Evolutionary conservation across 1,284 basidiomycete species (phyloP).

Genomic region (Ustilago loliicola): DNA sequence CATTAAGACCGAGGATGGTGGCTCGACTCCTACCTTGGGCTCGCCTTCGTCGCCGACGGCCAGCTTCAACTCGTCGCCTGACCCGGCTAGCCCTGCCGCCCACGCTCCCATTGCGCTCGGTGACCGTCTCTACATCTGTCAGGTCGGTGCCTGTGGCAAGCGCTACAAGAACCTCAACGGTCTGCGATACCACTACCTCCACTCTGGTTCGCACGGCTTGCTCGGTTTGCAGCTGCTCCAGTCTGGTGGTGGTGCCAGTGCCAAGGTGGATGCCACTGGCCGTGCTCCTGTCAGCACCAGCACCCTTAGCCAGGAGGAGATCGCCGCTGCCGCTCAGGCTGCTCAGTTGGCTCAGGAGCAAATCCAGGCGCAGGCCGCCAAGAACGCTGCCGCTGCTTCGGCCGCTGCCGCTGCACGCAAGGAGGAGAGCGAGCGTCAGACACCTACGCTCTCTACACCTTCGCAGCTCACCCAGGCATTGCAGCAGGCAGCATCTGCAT

Average conservation of each 20-base stretch:
- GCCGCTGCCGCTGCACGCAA: slow-evolving; percentile 52
- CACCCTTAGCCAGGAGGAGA: slow-evolving; percentile 64
- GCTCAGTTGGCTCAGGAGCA: slow-evolving; percentile 63
- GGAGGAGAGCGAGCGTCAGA: slow-evolving; percentile 36
- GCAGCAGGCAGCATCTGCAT: slow-evolving; percentile 21
- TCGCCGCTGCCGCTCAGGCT: slow-evolving; percentile 66
- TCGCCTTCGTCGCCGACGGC: slow-evolving; percentile 37
- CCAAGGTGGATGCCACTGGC: slow-evolving; percentile 67
- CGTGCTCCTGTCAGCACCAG: slow-evolving; percentile 66
- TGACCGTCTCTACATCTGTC: slow-evolving; percentile 65
- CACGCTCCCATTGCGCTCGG: slow-evolving; percentile 38
- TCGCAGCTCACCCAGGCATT: slow-evolving; percentile 46
- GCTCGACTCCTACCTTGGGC: slow-evolving; percentile 13
- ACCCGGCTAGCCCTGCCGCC: slow-evolving; percentile 40
- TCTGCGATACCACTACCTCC: slow-evolving; percentile 90
- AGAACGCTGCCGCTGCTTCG: slow-evolving; percentile 49
- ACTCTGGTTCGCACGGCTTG: slow-evolving; percentile 86
- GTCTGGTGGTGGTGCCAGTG: slow-evolving; percentile 65
- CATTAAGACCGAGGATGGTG: slow-evolving; percentile 45
- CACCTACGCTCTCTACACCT: slow-evolving; percentile 29
- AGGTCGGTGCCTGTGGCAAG: slow-evolving; percentile 78
- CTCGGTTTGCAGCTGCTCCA: slow-evolving; percentile 69
- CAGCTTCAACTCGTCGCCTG: slow-evolving; percentile 36
- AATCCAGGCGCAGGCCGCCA: slow-evolving; percentile 57
- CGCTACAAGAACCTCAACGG: slow-evolving; percentile 85